Evolutionary conservation across 139 green algal species (phyloP).

Genomic region (Chlorella vulgaris): DNA sequence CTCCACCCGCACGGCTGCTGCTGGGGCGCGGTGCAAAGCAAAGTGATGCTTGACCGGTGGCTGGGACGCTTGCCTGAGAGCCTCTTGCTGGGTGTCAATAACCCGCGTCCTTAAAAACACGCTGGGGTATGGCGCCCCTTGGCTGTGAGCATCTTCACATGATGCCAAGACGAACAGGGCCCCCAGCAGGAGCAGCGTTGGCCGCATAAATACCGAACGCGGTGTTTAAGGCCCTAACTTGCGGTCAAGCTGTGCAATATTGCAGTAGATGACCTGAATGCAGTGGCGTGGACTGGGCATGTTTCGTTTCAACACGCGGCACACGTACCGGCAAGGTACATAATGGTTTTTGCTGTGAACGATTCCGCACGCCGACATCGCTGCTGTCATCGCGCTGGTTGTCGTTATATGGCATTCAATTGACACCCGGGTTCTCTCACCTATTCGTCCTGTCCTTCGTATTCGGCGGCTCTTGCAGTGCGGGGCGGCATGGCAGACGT

Average conservation of each 20-base stretch:
- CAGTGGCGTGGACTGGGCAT: too few relatives aligned
- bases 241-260: not conserved
- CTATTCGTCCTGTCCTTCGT: not conserved
- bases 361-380: too few relatives aligned
- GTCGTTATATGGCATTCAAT: too few relatives aligned
- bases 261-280: too few relatives aligned
- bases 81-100: not conserved
- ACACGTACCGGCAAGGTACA: too few relatives aligned
- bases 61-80: not conserved
- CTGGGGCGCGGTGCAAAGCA: not conserved
- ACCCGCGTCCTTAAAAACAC: slow-evolving; percentile 4
- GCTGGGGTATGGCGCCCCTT: not conserved
- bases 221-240: not conserved
- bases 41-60: too few relatives aligned
- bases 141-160: not conserved
- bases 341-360: too few relatives aligned
- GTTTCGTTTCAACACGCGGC: too few relatives aligned
- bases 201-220: not conserved
- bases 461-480: not conserved
- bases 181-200: not conserved
- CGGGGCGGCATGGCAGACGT: not conserved
- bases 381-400: too few relatives aligned
- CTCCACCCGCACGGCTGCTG: not conserved
- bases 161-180: not conserved
- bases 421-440: not conserved